Evolutionary conservation across 108 stramenopile genomes (phyloP).

Genomic region (Skeletonema costatum): DNA sequence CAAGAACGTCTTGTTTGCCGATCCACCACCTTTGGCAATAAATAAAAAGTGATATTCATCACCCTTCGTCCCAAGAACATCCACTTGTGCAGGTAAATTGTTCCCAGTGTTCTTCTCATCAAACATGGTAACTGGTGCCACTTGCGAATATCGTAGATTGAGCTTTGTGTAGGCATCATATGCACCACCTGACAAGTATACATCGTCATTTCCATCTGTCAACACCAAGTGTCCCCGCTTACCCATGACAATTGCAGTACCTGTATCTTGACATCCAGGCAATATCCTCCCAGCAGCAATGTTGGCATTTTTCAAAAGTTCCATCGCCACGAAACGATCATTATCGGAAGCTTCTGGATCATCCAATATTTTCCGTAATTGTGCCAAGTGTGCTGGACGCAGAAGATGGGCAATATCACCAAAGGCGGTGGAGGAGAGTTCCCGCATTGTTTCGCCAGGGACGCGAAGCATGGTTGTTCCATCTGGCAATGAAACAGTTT

Average conservation of each 20-base stretch:
- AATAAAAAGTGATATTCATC: slow-evolving; percentile 92
- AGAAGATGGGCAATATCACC: slow-evolving; percentile 94
- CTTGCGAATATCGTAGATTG: slow-evolving; percentile 93
- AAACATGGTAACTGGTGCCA: slow-evolving; percentile 96
- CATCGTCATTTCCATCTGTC: slow-evolving; percentile 96
- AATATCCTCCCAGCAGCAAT: slow-evolving; percentile 89
- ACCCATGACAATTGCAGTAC: slow-evolving; percentile 94
- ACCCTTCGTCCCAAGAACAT: slow-evolving; percentile 86
- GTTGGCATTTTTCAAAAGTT: slow-evolving; percentile 95
- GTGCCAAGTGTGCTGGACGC: slow-evolving; percentile 88
- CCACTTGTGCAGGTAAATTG: slow-evolving; percentile 95
- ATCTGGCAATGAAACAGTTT: slow-evolving; percentile 49
- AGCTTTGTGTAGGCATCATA: slow-evolving; percentile 91
- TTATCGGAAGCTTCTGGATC: slow-evolving; percentile 95
- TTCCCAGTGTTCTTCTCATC: slow-evolving; percentile 92
- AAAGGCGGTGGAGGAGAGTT: slow-evolving; percentile 75
- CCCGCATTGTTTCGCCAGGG: slow-evolving; percentile 55
- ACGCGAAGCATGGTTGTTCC: slow-evolving; percentile 65
- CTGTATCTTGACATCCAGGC: slow-evolving; percentile 97
- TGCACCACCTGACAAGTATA: slow-evolving; percentile 83
- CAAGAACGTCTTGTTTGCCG: slow-evolving; percentile 96
- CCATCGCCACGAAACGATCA: slow-evolving; percentile 95
- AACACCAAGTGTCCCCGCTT: slow-evolving; percentile 92
- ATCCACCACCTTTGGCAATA: slow-evolving; percentile 97
- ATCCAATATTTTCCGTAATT: slow-evolving; percentile 92